Evolutionary conservation across 2,329 filamentous ascomycete genomes (phyloP), one percentile per base, ranked within the genome.

Genomic region (Microdochium paspali): DNA sequence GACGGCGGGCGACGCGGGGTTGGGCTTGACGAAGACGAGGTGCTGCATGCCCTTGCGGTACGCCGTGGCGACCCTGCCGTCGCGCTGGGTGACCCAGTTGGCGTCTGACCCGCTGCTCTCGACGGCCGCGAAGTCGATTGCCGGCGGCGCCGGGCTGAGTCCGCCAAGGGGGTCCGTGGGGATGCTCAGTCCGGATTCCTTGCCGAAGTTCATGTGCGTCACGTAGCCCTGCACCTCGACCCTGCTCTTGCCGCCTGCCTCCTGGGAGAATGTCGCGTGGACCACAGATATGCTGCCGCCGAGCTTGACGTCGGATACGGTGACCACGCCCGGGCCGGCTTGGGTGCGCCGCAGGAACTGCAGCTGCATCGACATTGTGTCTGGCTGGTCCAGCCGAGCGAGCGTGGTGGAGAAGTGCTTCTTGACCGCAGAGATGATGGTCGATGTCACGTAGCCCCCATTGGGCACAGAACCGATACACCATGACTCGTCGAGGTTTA

Each of bases 361-460:
- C 50, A 71, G 67, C 46, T 71, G 65, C 0, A 63, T 62, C 2
- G 64, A 60, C 20, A 71, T 51, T 2, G 67, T 61, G 51, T 71
- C 63, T 0, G 63, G 58, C 39, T 71, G 69, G 18, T 57, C 53
- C 2, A 58, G 57, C n/a, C 18, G 35, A 6, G 35, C 35, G 35
- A 40, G 35, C 4, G 35, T 40, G 1, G 55, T 45, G 15, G 52
- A 44, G 15, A 71, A 59, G 48, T 72, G 66, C 2, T 53, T 49
- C 12, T 53, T 57, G 7, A 64, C 64, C 2, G 62, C 65, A 3
- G 58, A 54, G 32, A 72, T 56, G 44, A 74, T 61, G 44, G 66
- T 61, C 15, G 65, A 61, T 4, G 69, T 65, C 1, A 71, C 63
- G 48, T 72, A 74, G 35, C 71, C 71, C 49, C 71, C 71, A 48